Percentiles rank a stretch among this genome's conserved stretches.
phyloP scores from a whole-genome alignment of 2,329 filamentous ascomycete species.

The Epichloe elymi region DNA sequence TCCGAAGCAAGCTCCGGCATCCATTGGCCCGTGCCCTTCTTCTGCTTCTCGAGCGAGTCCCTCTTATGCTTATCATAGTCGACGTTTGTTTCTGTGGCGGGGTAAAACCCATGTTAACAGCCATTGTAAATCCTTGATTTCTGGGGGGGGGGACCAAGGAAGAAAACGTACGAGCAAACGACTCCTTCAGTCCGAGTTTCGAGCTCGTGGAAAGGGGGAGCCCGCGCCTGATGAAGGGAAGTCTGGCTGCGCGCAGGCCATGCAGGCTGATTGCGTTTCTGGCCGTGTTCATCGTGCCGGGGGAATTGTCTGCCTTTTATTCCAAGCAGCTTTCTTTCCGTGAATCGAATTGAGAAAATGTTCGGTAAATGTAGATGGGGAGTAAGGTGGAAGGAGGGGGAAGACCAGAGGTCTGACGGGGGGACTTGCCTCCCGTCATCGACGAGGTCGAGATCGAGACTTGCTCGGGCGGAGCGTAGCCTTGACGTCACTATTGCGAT shows the following conservation, averaged over 20 bases:
- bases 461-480: neutral
- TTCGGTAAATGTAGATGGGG: neutral
- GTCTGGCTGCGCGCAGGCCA: constrained; percentile 13
- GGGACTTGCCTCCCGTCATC: neutral
- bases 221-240: constrained; percentile 13
- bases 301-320: neutral
- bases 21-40: constrained; percentile 60
- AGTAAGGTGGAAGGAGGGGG: neutral
- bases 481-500: constrained; percentile 10
- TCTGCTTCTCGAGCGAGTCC: constrained; percentile 51
- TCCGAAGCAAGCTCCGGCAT: constrained; percentile 64
- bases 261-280: constrained; percentile 4
- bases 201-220: constrained; percentile 15
- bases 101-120: neutral
- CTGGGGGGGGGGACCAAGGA: too few relatives aligned
- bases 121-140: too few relatives aligned
- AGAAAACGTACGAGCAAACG: constrained; percentile 19
- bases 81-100: constrained; percentile 19
- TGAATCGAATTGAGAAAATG: neutral
- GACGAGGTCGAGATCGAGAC: too few relatives aligned
- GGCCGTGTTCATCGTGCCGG: constrained; percentile 2
- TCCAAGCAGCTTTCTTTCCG: neutral
- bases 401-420: neutral
- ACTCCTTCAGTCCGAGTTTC: constrained; percentile 23
- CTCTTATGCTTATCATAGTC: constrained; percentile 46